These are phyloP conservation scores for Starmerella davenportii DNA, from an alignment of 805 yeast species.

Conservation along the genomic window DNA sequence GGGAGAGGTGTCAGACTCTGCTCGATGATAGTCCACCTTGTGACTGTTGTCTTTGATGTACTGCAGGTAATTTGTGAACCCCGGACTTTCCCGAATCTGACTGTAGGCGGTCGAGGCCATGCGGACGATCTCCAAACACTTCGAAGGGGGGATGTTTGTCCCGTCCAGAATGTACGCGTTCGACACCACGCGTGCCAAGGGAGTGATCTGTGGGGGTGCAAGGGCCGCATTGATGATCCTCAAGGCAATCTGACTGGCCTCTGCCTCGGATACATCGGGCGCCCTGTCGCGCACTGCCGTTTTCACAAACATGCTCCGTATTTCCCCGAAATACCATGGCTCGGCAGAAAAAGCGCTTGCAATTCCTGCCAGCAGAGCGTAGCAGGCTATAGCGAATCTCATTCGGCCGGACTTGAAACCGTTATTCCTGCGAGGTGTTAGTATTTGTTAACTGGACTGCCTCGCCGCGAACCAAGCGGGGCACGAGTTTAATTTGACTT, in stretches of 20 bases:
- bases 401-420: too few relatives aligned
- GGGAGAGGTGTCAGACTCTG: neutral
- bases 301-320: conserved; percentile 5
- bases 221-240: conserved; percentile 10
- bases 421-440: too few relatives aligned
- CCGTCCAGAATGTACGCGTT: conserved; percentile 4
- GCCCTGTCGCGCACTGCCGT: conserved; percentile 3
- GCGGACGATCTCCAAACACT: conserved; percentile 3
- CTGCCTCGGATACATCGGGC: conserved; percentile 4
- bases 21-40: conserved; percentile 3
- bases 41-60: conserved; percentile 8
- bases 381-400: too few relatives aligned
- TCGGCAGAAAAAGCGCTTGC: conserved; percentile 1
- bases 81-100: conserved; percentile 5
- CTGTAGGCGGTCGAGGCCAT: conserved; percentile 8
- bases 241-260: conserved; percentile 9
- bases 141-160: conserved; percentile 1
- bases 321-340: conserved; percentile 11
- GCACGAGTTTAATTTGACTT: too few relatives aligned
- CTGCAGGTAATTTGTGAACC: conserved; percentile 8
- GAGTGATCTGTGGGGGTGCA: conserved; percentile 13
- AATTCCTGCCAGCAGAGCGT: too few relatives aligned
- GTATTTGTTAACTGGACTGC: too few relatives aligned
- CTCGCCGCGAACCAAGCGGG: too few relatives aligned
- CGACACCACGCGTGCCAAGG: conserved; percentile 2